Evolutionary conservation across 495 filamentous ascomycete species (phyloP).

Genomic region (Penicillium cataractarum): DNA sequence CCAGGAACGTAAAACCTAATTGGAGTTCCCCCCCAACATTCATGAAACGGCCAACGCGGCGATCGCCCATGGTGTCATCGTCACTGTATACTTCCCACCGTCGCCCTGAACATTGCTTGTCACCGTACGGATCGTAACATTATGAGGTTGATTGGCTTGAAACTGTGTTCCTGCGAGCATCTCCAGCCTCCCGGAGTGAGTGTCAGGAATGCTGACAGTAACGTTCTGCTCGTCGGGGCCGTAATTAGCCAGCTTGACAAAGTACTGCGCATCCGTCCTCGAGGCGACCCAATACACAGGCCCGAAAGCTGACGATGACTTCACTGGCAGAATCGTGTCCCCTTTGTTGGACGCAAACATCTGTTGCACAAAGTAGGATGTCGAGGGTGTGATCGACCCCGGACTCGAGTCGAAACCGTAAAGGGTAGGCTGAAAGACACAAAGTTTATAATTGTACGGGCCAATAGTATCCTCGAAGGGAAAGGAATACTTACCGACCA

Average conservation of each 20-base stretch:
- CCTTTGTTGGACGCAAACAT: constrained; percentile 57
- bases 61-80: constrained; percentile 36
- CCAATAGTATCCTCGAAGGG: background rate
- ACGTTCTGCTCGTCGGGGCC: constrained; percentile 28
- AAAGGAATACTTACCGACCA: constrained; percentile 39
- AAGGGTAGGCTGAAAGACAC: constrained; percentile 35
- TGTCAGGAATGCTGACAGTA: constrained; percentile 29
- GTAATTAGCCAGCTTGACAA: constrained; percentile 42
- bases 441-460: background rate
- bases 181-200: constrained; percentile 29
- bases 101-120: constrained; percentile 11
- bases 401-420: constrained; percentile 51
- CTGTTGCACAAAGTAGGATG: constrained; percentile 46
- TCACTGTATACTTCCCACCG: constrained; percentile 29
- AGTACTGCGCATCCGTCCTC: constrained; percentile 34
- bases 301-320: constrained; percentile 44
- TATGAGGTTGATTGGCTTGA: constrained; percentile 27
- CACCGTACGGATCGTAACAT: constrained; percentile 26
- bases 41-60: constrained; percentile 32
- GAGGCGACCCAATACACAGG: constrained; percentile 65
- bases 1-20: background rate
- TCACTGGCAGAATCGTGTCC: constrained; percentile 56
- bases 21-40: background rate
- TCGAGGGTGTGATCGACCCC: constrained; percentile 41
- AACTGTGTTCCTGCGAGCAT: constrained; percentile 30